Evolutionary conservation across 2,329 filamentous ascomycete genomes (phyloP), one percentile per base, ranked within the genome.

Genomic region (Fusarium decemcellulare): DNA sequence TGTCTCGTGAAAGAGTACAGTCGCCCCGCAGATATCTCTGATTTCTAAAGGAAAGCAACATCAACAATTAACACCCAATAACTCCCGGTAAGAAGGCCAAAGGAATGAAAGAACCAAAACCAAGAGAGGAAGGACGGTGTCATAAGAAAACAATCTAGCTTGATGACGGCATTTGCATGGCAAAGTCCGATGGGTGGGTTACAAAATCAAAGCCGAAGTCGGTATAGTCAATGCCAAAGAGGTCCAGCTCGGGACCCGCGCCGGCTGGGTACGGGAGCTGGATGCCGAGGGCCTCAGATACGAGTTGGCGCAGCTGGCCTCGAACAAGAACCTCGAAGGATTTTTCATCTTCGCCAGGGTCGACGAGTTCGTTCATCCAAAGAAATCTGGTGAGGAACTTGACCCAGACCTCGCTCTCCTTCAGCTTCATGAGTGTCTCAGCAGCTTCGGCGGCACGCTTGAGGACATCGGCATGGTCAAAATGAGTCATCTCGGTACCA

Each of bases 311-410:
- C n/a, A 66, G 50, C 42, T 72, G 65, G 15, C 60, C 39, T 23
- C 68, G 62, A 16, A 72, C 50, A 23, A 51, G 32, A 37, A 57
- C 37, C 63, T 71, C 68, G 32, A 75, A 75, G 6, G 44, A 61
- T n/a, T 68, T 61, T 46, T 75, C 71, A 1, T 68, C 67, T 2
- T 73, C 62, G 5, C 40, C 55, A 2, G 55, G 52, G 15, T 66
- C 65, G 29, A 64, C 62, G 9, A 63, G 37, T 29, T 72, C 61
- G 30, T 75, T 75, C 72, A 75, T 74, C 73, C 72, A 75, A 3
- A 48, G 51, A 36, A 75, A 75, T 43, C 48, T 69, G 14, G 51
- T 39, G 12, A 74, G 57, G 39, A 75, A 73, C 23, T 58, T 34
- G 39, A 61, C 48, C 73, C 68, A 74, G 15, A 75, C 63, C 4